These are phyloP conservation scores for Populus pruinosa DNA, from an alignment of 345 rosid species.

Conservation along the genomic window DNA sequence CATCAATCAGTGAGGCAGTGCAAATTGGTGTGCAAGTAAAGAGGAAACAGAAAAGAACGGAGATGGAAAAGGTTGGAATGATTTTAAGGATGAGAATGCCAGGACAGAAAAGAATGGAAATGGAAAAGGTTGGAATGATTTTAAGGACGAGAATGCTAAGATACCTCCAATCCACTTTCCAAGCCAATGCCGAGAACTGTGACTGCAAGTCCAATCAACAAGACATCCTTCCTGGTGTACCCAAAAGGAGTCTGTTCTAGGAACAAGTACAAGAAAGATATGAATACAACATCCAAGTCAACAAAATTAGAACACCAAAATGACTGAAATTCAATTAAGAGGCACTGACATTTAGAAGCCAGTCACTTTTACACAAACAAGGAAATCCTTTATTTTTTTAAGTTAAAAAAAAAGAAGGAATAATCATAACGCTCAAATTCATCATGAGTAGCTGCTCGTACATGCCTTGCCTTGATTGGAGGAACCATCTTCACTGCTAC, in stretches of 20 bases:
- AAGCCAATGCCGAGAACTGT: constrained; percentile 68
- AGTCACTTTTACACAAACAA: not conserved
- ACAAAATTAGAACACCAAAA: not conserved
- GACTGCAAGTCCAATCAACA: constrained; percentile 83
- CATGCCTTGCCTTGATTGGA: constrained; percentile 50
- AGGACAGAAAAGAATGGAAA: not conserved
- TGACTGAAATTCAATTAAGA: not conserved
- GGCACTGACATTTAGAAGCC: not conserved
- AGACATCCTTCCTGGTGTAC: constrained; percentile 83
- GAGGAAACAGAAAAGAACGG: not conserved
- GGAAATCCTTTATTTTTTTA: not conserved
- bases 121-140: not conserved
- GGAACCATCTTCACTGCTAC: constrained; percentile 28
- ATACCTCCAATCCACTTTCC: constrained; percentile 94
- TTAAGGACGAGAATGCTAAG: not conserved
- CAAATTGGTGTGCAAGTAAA: not conserved
- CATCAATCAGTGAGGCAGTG: not conserved
- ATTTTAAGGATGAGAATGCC: not conserved
- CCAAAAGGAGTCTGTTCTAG: constrained; percentile 69
- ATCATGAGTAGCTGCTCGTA: not conserved
- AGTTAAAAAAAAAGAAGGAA: no score
- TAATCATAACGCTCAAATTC: no score
- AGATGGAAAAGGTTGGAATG: not conserved
- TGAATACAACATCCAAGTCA: not conserved
- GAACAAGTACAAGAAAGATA: constrained; percentile 9